A percentile compares a stretch with the other conserved stretches of the same genome.
These are phyloP conservation scores for Allodekkera sacchari DNA, from an alignment of 805 yeast genomes.

Conservation along the genomic window DNA sequence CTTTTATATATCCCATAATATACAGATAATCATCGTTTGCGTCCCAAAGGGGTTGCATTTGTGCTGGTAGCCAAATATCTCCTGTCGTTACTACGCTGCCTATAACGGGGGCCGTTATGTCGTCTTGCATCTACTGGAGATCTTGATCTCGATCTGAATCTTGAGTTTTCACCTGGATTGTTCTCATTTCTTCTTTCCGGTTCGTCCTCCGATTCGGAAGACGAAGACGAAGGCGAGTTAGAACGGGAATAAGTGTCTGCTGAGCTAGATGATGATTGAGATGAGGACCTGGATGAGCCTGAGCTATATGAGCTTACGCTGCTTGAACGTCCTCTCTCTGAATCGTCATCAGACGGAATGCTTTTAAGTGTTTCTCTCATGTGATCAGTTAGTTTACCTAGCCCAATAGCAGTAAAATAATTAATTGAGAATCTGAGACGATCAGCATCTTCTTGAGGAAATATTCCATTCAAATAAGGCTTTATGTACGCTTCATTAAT, in stretches of 20 bases:
- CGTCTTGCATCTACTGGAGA: constrained; percentile 3
- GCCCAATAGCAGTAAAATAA: constrained; percentile 85
- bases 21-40: background rate
- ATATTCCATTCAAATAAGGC: constrained; percentile 46
- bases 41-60: constrained; percentile 1
- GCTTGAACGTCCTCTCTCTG: constrained; percentile 6
- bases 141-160: constrained; percentile 11
- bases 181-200: no score
- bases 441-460: constrained; percentile 50
- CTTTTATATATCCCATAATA: background rate
- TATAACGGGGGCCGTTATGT: constrained; percentile 13
- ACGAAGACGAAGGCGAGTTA: no score
- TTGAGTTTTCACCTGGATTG: constrained; percentile 7
- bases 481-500: constrained; percentile 44
- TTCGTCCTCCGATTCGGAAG: no score
- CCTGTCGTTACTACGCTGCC: constrained; percentile 7
- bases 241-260: background rate
- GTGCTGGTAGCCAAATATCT: background rate
- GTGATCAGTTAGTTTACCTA: constrained; percentile 74
- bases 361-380: constrained; percentile 47
- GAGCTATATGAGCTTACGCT: constrained; percentile 5
- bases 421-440: constrained; percentile 73
- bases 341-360: constrained; percentile 15
- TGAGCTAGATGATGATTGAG: constrained; percentile 6
- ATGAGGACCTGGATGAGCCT: constrained; percentile 12